Conservation (phyloP, 345 rosid species). For the Cardamine occulta region DNA sequence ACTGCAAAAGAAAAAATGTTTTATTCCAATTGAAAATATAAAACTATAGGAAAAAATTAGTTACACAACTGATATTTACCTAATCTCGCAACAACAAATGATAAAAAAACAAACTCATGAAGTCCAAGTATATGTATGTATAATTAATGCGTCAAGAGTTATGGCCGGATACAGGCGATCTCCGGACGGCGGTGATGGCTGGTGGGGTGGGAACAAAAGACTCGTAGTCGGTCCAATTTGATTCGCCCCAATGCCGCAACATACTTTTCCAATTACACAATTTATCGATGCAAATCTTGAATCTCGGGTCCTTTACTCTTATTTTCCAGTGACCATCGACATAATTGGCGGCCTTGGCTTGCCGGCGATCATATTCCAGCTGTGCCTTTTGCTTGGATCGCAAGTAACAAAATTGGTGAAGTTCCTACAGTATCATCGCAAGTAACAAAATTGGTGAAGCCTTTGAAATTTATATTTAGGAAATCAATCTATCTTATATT, state of each 20-base stretch:
- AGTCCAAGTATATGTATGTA: not conserved
- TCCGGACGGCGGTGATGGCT: conserved; percentile 48
- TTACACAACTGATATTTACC: conserved; percentile 18
- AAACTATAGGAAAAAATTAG: conserved; percentile 7
- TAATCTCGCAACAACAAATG: conserved; percentile 15
- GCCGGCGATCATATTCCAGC: conserved; percentile 75
- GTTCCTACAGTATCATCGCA: conserved; percentile 44
- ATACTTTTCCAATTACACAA: conserved; percentile 88
- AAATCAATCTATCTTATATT: not conserved
- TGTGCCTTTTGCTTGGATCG: conserved; percentile 93
- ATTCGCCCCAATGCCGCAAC: conserved; percentile 94
- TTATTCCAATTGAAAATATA: conserved; percentile 9
- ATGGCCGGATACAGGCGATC: conserved; percentile 27
- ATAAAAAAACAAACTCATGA: not conserved
- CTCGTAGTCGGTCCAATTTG: conserved; percentile 73
- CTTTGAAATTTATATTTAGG: not conserved
- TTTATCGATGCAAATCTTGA: conserved; percentile 72
- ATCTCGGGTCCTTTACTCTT: conserved; percentile 61
- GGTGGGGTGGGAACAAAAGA: conserved; percentile 72
- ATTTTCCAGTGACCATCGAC: conserved; percentile 76
- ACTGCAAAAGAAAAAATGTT: not conserved
- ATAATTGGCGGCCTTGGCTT: conserved; percentile 77
- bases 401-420: conserved; percentile 80
- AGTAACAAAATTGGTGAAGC: conserved; percentile 76
- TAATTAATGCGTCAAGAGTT: conserved; percentile 17